Evolutionary conservation across 73 alveolate species (phyloP).

Genomic region (Paramecium primaurelia): DNA sequence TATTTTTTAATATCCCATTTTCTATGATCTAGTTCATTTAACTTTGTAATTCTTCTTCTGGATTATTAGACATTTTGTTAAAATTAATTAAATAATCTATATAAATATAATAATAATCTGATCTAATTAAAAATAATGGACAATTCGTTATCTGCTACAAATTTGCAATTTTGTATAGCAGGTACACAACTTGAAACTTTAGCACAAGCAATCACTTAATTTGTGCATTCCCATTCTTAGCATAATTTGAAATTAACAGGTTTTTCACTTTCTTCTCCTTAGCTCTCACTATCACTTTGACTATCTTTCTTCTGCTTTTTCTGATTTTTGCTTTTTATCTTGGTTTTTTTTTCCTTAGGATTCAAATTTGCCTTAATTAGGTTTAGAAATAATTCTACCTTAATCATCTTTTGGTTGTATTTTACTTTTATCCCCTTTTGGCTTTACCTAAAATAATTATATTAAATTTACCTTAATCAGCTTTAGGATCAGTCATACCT

Average conservation of each 20-base stretch:
- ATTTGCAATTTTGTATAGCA: neutral
- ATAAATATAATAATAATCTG: neutral
- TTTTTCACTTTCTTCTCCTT: neutral
- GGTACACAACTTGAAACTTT: neutral
- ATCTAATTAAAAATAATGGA: neutral
- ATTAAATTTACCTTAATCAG: neutral
- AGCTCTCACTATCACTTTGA: neutral
- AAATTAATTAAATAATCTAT: neutral
- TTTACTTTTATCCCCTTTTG: neutral
- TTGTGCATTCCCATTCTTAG: neutral
- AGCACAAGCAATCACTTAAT: neutral
- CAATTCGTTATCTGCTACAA: neutral
- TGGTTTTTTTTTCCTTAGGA: neutral
- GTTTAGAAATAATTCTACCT: too few relatives aligned
- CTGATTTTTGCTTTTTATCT: neutral
- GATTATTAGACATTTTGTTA: neutral
- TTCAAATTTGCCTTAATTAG: neutral
- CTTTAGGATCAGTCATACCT: neutral
- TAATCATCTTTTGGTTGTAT: too few relatives aligned
- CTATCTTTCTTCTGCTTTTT: neutral
- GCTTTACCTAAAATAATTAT: too few relatives aligned
- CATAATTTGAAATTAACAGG: neutral
- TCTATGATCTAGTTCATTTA: neutral
- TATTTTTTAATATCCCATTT: slow-evolving; percentile 10
- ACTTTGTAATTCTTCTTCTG: neutral